These are phyloP conservation scores for Cytospora mali DNA, from an alignment of 2,329 filamentous ascomycete genomes.

Conservation along the genomic window DNA sequence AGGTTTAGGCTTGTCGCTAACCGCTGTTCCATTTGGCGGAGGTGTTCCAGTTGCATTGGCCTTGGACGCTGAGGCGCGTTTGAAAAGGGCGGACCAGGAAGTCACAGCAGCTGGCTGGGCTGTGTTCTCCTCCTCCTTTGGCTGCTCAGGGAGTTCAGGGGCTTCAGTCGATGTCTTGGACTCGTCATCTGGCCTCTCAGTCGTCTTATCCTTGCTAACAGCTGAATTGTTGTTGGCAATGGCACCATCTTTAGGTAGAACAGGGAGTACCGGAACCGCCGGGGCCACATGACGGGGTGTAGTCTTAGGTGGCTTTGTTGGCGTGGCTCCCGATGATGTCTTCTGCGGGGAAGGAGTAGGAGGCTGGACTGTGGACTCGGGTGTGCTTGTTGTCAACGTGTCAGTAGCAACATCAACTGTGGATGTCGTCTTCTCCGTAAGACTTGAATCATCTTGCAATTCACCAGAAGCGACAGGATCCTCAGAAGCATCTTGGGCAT, in stretches of 20 bases:
- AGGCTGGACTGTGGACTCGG: slow-evolving; percentile 12
- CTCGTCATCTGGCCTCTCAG: slow-evolving; percentile 32
- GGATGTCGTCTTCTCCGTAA: slow-evolving; percentile 14
- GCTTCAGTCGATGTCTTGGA: slow-evolving; percentile 5
- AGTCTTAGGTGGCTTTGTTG: slow-evolving; percentile 37
- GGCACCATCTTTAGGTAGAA: slow-evolving; percentile 44
- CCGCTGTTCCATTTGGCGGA: slow-evolving; percentile 33
- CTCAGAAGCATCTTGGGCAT: not conserved
- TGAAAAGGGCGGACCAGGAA: slow-evolving; percentile 24
- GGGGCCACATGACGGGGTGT: slow-evolving; percentile 42
- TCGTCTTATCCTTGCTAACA: slow-evolving; percentile 30
- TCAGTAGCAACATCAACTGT: slow-evolving; percentile 20
- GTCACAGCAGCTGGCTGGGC: slow-evolving; percentile 33
- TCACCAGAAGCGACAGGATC: slow-evolving; percentile 9
- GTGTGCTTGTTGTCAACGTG: slow-evolving; percentile 19
- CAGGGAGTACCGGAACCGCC: slow-evolving; percentile 51
- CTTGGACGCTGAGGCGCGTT: slow-evolving; percentile 28
- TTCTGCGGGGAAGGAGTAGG: not conserved
- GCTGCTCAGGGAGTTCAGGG: slow-evolving; percentile 10
- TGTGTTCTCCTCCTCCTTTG: slow-evolving; percentile 33
- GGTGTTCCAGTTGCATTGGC: slow-evolving; percentile 30
- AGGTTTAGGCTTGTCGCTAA: slow-evolving; percentile 31
- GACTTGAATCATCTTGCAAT: slow-evolving; percentile 11
- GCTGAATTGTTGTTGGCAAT: slow-evolving; percentile 35
- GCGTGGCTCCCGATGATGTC: slow-evolving; percentile 26